These are phyloP conservation scores for Magnusiomyces suaveolens DNA, from an alignment of 1,139 yeast genomes.

Conservation along the genomic window DNA sequence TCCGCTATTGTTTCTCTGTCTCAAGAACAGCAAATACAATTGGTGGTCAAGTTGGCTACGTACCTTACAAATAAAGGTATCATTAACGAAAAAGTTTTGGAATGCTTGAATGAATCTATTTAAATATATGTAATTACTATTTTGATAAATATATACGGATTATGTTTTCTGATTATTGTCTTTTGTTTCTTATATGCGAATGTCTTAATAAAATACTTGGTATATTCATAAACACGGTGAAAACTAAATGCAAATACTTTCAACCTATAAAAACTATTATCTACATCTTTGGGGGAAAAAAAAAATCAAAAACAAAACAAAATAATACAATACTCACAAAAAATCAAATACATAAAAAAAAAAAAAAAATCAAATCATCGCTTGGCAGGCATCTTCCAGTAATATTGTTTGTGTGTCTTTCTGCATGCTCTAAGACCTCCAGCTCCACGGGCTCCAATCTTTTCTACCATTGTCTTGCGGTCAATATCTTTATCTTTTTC, in stretches of 20 bases:
- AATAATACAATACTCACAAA: not conserved
- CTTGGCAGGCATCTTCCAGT: conserved; percentile 20
- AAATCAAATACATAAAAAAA: not conserved
- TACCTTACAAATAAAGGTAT: conserved; percentile 52
- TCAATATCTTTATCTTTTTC: conserved; percentile 67
- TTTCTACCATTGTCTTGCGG: conserved; percentile 60
- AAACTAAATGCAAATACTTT: too few species aligned
- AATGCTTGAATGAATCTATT: conserved; percentile 19
- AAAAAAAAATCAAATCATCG: not conserved
- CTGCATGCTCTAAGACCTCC: conserved; percentile 70
- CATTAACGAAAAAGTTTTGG: conserved; percentile 32
- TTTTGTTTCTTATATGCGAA: not conserved
- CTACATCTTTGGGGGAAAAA: not conserved
- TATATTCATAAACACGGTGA: too few species aligned
- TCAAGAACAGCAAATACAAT: conserved; percentile 53
- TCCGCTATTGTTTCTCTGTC: conserved; percentile 64
- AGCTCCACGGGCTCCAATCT: conserved; percentile 54
- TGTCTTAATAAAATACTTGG: not conserved
- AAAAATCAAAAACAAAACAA: not conserved
- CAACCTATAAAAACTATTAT: not conserved
- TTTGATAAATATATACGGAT: not conserved
- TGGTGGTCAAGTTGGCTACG: conserved; percentile 52
- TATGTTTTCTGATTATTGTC: too few species aligned
- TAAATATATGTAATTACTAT: not conserved
- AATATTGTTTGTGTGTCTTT: conserved; percentile 75